phyloP scores from a whole-genome alignment of 2,329 filamentous ascomycete genomes.

The Xylaria sp. region DNA sequence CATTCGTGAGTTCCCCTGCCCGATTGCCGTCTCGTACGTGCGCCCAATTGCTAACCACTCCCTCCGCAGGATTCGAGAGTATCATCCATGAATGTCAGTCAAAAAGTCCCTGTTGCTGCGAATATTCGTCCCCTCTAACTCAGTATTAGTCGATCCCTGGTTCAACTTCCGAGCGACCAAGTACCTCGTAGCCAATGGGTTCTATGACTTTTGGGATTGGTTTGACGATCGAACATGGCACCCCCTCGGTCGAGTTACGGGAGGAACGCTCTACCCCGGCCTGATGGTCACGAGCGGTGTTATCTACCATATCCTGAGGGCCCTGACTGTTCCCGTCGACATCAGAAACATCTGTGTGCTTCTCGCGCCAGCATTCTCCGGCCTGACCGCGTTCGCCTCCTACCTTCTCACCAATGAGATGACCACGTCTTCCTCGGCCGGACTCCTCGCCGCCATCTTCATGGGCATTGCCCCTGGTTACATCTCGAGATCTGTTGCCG shows the following conservation, averaged over 20 bases:
- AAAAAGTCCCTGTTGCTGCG: slow-evolving; percentile 12
- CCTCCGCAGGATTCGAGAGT: slow-evolving; percentile 80
- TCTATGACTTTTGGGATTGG: slow-evolving; percentile 99
- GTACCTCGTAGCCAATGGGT: slow-evolving; percentile 94
- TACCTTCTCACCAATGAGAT: slow-evolving; percentile 98
- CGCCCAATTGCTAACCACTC: slow-evolving; percentile 14
- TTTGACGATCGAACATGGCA: slow-evolving; percentile 99
- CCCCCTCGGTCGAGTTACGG: slow-evolving; percentile 95
- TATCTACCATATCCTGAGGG: slow-evolving; percentile 92
- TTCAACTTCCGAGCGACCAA: slow-evolving; percentile 99
- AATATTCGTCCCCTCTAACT: slow-evolving; percentile 30
- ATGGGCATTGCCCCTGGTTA: slow-evolving; percentile 98
- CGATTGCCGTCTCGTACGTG: slow-evolving; percentile 4
- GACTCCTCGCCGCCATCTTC: slow-evolving; percentile 89
- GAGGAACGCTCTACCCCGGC: slow-evolving; percentile 97
- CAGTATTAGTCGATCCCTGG: slow-evolving; percentile 86
- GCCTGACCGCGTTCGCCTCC: slow-evolving; percentile 86
- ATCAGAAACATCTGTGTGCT: slow-evolving; percentile 99
- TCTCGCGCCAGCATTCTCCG: slow-evolving; percentile 91
- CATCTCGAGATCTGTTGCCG: slow-evolving; percentile 95
- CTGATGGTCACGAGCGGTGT: slow-evolving; percentile 98
- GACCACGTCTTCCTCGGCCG: slow-evolving; percentile 91
- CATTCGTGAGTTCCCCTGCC: slow-evolving; percentile 70
- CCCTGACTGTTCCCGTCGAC: slow-evolving; percentile 89
- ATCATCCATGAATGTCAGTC: slow-evolving; percentile 98